Evolutionary conservation across 179 eudicot species (phyloP).

Genomic region (Silene coronaria): DNA sequence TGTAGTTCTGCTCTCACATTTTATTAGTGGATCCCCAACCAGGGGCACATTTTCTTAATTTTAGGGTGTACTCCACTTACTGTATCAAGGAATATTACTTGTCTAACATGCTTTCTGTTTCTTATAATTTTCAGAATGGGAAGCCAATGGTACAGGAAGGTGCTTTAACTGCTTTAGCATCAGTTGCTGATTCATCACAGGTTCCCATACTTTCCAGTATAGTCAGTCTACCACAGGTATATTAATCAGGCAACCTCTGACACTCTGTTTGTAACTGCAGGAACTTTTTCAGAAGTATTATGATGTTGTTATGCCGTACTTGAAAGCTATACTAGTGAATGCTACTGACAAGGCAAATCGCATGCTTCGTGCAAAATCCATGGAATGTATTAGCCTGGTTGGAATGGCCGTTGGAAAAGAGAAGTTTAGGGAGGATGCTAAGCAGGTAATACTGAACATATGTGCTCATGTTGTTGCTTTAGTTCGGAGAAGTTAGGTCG

Average conservation of each 20-base stretch:
- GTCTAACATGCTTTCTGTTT: slow-evolving; percentile 6
- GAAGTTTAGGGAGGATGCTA: slow-evolving; percentile 93
- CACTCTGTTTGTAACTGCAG: slow-evolving; percentile 29
- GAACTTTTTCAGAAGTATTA: slow-evolving; percentile 94
- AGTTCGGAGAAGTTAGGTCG: neutral
- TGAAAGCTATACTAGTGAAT: slow-evolving; percentile 80
- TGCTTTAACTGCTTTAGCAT: slow-evolving; percentile 96
- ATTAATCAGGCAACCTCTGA: neutral
- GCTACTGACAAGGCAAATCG: slow-evolving; percentile 95
- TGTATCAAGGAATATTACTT: neutral
- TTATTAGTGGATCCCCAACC: neutral
- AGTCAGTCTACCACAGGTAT: neutral
- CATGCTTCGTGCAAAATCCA: slow-evolving; percentile 98
- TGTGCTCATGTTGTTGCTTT: neutral
- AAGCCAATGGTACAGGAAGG: slow-evolving; percentile 99
- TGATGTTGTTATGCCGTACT: slow-evolving; percentile 94
- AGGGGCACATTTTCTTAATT: neutral
- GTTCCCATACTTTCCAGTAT: slow-evolving; percentile 29
- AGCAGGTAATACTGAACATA: slow-evolving; percentile 49
- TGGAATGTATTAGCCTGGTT: slow-evolving; percentile 97
- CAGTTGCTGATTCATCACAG: slow-evolving; percentile 99
- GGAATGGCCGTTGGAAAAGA: slow-evolving; percentile 99
- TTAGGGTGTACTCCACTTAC: neutral
- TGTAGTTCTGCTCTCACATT: neutral
- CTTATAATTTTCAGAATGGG: slow-evolving; percentile 54